A percentile compares a stretch with the other conserved stretches of the same genome.
These are phyloP conservation scores for Protomyces gravidus DNA, from an alignment of 1,139 yeast genomes.

Conservation along the genomic window DNA sequence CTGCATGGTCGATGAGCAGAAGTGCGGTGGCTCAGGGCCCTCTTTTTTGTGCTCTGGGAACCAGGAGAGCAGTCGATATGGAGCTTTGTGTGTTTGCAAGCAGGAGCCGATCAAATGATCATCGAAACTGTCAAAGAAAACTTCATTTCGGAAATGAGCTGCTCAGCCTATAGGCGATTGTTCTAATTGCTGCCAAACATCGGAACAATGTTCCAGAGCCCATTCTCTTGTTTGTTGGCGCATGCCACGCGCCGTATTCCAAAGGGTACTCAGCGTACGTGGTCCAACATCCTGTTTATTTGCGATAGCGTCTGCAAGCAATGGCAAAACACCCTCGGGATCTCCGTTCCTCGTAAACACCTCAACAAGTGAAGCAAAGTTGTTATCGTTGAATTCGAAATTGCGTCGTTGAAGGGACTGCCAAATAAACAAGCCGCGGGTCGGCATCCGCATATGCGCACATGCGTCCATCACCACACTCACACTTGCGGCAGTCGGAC, in stretches of 20 bases:
- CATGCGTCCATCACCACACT: conserved; percentile 22
- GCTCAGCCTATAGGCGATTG: no score
- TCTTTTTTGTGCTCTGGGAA: no score
- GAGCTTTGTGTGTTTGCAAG: no score
- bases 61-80: no score
- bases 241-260: conserved; percentile 8
- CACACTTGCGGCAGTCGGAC: conserved; percentile 19
- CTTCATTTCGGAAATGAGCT: no score
- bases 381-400: conserved; percentile 23
- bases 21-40: no score
- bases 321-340: conserved; percentile 4
- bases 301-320: neutral
- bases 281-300: conserved; percentile 3
- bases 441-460: conserved; percentile 8
- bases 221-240: conserved; percentile 1
- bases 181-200: conserved; percentile 3
- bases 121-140: no score
- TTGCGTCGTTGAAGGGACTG: conserved; percentile 6
- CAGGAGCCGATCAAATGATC: no score
- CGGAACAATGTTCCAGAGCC: conserved; percentile 17
- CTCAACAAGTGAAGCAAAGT: conserved; percentile 18
- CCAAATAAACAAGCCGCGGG: conserved; percentile 20
- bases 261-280: conserved; percentile 9
- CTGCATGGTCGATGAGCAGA: no score
- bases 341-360: conserved; percentile 5